Percentiles rank a stretch among this genome's conserved stretches.
Evolutionary conservation across 2,329 filamentous ascomycete genomes (phyloP).

Genomic region (Zasmidium citrigriseum): DNA sequence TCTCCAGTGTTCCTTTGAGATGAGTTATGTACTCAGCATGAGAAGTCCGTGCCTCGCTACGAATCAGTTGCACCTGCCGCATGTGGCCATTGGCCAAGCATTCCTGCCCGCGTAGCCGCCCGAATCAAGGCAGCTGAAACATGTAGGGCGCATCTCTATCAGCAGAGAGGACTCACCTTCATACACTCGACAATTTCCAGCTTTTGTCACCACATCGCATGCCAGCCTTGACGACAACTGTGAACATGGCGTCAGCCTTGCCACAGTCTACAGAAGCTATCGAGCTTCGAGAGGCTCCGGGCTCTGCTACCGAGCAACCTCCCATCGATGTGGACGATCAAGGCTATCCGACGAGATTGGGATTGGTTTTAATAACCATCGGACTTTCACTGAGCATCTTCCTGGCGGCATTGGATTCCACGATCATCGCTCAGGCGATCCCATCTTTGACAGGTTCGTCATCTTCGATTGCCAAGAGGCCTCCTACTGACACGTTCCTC

Average conservation of each 20-base stretch:
- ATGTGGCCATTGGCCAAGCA: no score
- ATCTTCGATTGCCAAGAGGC: background rate
- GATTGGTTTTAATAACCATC: background rate
- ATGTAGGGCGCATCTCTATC: no score
- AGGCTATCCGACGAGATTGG: background rate
- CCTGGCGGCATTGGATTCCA: background rate
- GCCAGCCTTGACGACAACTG: no score
- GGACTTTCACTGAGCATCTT: background rate
- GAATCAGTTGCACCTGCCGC: no score
- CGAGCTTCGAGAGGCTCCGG: background rate
- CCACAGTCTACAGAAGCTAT: background rate
- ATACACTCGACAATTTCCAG: no score
- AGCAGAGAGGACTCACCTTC: no score
- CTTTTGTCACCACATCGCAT: no score
- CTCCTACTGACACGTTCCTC: background rate
- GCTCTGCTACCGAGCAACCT: background rate
- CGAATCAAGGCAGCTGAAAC: no score
- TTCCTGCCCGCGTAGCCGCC: no score
- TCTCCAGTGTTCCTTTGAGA: no score
- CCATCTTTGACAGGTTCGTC: background rate
- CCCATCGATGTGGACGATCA: background rate
- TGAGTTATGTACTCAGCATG: no score
- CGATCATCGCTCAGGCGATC: background rate
- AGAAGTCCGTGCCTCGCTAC: no score
- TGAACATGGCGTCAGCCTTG: background rate